Percentiles rank a stretch among this genome's conserved stretches.
Evolutionary conservation across 257 asterid genomes (phyloP).

Genomic region (Dorcoceras hygrometricum): DNA sequence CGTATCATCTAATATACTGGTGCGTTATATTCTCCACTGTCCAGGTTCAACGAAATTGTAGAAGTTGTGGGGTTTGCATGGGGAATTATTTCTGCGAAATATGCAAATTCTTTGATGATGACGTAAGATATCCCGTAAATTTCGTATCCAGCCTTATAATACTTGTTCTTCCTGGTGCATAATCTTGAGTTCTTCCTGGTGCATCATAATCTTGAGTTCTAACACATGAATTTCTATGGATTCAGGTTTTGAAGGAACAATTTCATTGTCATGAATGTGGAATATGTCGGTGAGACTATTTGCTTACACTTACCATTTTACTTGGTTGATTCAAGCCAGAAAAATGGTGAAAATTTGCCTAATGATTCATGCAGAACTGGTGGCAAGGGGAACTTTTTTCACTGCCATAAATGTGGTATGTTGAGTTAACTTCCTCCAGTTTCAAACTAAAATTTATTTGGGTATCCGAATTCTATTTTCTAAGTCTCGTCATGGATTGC

Average conservation of each 20-base stretch:
- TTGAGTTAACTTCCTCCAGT: background rate
- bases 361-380: conserved; percentile 46
- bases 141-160: background rate
- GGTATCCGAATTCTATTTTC: background rate
- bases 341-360: background rate
- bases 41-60: conserved; percentile 54
- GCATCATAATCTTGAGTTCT: no score
- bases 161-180: background rate
- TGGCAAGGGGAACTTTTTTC: conserved; percentile 58
- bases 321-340: background rate
- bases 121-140: conserved; percentile 31
- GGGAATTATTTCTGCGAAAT: conserved; percentile 51
- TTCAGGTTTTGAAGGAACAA: conserved; percentile 57
- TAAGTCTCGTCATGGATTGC: background rate
- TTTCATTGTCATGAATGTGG: conserved; percentile 68
- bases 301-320: background rate
- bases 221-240: background rate
- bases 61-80: conserved; percentile 53
- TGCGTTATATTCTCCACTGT: background rate
- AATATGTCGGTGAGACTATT: conserved; percentile 55
- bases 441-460: background rate
- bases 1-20: background rate
- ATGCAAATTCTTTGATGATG: conserved; percentile 64
- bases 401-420: conserved; percentile 55
- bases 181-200: background rate